Evolutionary conservation across 768 basidiomycete genomes (phyloP), one percentile per base, ranked within the genome.

Genomic region (Hydnomerulius pinastri): DNA sequence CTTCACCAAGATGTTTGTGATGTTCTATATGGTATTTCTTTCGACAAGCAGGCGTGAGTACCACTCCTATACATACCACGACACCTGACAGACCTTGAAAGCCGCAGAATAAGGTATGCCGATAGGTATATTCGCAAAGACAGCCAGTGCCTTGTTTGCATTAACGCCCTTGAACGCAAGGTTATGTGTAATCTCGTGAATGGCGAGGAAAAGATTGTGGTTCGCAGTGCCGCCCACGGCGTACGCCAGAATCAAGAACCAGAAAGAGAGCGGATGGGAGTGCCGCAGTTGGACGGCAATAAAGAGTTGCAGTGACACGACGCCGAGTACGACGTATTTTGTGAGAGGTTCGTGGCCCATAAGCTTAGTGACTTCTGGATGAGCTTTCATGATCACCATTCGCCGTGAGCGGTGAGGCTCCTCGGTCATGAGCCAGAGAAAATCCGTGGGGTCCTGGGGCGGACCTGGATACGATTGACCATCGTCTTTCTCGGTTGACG

Each of bases 141-240:
- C 85, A 6, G 97, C 93, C 18, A 98, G 73, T 21, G 85, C 66
- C 62, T 95, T 93, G 73, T 98, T 99, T 7, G 86, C 82, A 43
- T 73, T 74, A 39, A 98, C 80, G 20, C 87, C 78, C 54, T 78
- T 81, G 74, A 98, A 98, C 2, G 93, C 97, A 23, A 99, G 79
- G 66, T 98, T 98, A 68, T 99, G 97, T 2, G 95, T 97, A 54
- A 99, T 97, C 65, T 99, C 97, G 65, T 99, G 97, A 46, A 99
- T 97, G 36, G 97, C 93, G 41, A 99, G 82, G 71, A 99, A 99
- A 32, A 96, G 79, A 67, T 98, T 99, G 68, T 99, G 97, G 71
- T 98, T 99, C 7, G 89, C 87, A 1, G 96, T 98, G 3, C 93
- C 97, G 2, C 97, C 97, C 42, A 98, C 78, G 12, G 71, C 76